Percentiles rank a stretch among this genome's conserved stretches.
Conservation (phyloP, 148 eudicot genomes). For the Silene latifolia region DNA sequence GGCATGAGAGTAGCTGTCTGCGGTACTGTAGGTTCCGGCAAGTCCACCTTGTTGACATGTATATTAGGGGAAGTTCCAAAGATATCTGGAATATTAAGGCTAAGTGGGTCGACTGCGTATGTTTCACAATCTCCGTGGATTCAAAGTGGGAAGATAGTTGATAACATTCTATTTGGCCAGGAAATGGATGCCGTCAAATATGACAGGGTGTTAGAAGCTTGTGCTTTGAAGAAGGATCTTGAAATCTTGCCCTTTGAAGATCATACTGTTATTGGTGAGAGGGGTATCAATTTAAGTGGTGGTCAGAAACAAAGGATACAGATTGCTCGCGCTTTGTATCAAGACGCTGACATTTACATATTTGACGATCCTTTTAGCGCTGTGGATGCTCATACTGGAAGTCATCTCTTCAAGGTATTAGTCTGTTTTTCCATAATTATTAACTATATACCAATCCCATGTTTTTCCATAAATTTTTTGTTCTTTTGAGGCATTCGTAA, state of each 20-base stretch:
- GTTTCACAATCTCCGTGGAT: conserved; percentile 48
- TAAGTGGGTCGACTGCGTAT: conserved; percentile 46
- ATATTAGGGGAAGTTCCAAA: conserved; percentile 46
- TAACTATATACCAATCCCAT: no score
- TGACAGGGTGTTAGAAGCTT: conserved; percentile 38
- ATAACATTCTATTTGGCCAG: conserved; percentile 45
- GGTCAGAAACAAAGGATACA: conserved; percentile 54
- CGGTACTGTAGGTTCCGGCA: conserved; percentile 50
- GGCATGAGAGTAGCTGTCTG: conserved; percentile 39
- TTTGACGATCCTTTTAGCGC: conserved; percentile 58
- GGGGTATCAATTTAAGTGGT: conserved; percentile 51
- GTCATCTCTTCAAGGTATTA: conserved; percentile 44
- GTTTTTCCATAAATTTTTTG: no score
- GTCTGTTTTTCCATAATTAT: no score
- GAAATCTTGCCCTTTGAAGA: conserved; percentile 41
- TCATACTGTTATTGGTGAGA: conserved; percentile 45
- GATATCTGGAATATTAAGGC: conserved; percentile 30
- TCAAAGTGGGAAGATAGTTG: conserved; percentile 51
- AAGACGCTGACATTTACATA: conserved; percentile 45
- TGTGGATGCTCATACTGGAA: conserved; percentile 52
- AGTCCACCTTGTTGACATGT: conserved; percentile 47
- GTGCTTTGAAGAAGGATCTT: conserved; percentile 44
- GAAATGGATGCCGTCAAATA: conserved; percentile 33
- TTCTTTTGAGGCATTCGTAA: no score
- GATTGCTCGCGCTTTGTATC: conserved; percentile 47